A percentile compares a stretch with the other conserved stretches of the same genome.
These are phyloP conservation scores for Leptographium wingfieldii DNA, from an alignment of 2,329 filamentous ascomycete species.

Conservation along the genomic window DNA sequence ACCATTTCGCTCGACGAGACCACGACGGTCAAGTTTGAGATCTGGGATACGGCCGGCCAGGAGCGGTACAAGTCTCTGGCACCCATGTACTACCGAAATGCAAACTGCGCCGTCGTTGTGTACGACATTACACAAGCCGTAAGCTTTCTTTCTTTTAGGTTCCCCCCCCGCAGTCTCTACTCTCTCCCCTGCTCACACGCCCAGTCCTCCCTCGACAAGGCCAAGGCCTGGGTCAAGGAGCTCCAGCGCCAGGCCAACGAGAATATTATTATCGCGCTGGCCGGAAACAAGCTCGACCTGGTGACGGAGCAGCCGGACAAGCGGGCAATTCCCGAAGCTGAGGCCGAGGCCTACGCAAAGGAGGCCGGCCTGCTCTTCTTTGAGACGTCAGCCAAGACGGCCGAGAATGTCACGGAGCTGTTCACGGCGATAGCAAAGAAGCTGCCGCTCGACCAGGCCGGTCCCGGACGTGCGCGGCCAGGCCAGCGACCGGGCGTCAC, in stretches of 20 bases:
- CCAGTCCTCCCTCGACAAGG: conserved; percentile 93
- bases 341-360: conserved; percentile 88
- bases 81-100: conserved; percentile 99
- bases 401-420: conserved; percentile 87
- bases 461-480: conserved; percentile 70
- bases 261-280: conserved; percentile 97
- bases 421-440: conserved; percentile 98
- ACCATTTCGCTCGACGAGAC: conserved; percentile 96
- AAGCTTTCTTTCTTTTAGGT: conserved; percentile 25
- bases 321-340: conserved; percentile 75
- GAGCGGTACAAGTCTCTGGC: conserved; percentile 98
- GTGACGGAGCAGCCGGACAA: conserved; percentile 92
- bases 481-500: conserved; percentile 48
- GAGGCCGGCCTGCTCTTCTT: conserved; percentile 95
- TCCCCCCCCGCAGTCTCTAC: neutral
- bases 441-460: conserved; percentile 87
- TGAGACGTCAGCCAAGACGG: conserved; percentile 95
- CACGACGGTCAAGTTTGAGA: conserved; percentile 99
- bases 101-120: conserved; percentile 97
- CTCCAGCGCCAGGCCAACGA: conserved; percentile 97
- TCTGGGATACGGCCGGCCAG: conserved; percentile 98
- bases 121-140: conserved; percentile 99
- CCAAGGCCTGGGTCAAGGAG: conserved; percentile 98
- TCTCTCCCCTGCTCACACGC: neutral
- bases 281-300: conserved; percentile 94